Base-by-base conservation (phyloP, 2,329 filamentous ascomycete genomes). In the Zymoseptoria tritici region DNA sequence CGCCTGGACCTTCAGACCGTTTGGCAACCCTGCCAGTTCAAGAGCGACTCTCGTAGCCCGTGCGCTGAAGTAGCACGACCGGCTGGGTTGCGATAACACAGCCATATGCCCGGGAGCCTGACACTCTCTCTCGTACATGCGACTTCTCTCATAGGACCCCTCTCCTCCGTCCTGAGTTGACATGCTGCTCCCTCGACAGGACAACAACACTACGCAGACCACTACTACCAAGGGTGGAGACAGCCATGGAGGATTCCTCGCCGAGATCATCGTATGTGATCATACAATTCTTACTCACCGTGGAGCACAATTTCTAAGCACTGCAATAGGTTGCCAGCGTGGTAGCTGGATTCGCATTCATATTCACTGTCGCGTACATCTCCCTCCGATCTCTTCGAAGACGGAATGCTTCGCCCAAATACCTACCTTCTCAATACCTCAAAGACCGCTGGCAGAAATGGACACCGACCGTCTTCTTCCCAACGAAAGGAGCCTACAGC, bases 381-480 rank as follows among this genome's bases (percentile, higher is more conserved):
- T 46, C 60, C 20, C 52, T 66, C 31, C 62, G 64, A 56, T 58
- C 49, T 13, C 49, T 66, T 21, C 60, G 64, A n/a, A 55, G 54
- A 58, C 60, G 60, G 29, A 58, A 72, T 54, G 59, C 66, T 26
- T 67, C 67, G 22, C 68, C 71, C 9, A 69, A 61, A 61, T 72
- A 67, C 58, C 56, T 72, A 8, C 71, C 71, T 3, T 70, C 68
- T n/a, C 59, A 66, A 36, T 70, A 65, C 52, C 64, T 74, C 22
- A 73, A 73, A 61, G 62, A 63, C 24, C 70, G 65, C 62, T 74
- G 71, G 71, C 65, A 64, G 50, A 62, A 60, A 60, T 74, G 71
- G 71, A 66, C 60, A 9, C 72, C 72, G 0, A 54, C 60, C 11
- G 57, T 61, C 9, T 57, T 67, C 26, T 61, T 57, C 16, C 53